phyloP scores from a whole-genome alignment of 2,329 filamentous ascomycete genomes.

The Ophiosphaerella narmari region DNA sequence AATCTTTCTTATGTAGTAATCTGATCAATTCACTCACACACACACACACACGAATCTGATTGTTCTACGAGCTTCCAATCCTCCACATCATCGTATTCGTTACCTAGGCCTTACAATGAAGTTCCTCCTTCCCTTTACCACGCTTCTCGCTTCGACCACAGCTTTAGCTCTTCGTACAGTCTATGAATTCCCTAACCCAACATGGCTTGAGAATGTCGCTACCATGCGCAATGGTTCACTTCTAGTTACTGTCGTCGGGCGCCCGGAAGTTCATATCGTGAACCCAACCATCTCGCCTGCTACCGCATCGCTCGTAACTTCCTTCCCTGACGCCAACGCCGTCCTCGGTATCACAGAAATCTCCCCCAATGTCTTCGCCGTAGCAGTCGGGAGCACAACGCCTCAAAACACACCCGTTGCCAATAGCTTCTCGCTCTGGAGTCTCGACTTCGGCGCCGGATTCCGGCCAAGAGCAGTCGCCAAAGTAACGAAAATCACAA shows the following conservation, averaged over 20 bases:
- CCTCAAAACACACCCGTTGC: constrained; percentile 1
- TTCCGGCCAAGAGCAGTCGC: background rate
- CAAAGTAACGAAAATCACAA: constrained; percentile 17
- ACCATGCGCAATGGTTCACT: constrained; percentile 44
- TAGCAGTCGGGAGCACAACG: constrained; percentile 27
- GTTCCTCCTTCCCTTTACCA: background rate
- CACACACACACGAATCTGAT: too few species aligned
- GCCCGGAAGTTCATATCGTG: constrained; percentile 41
- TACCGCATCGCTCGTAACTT: constrained; percentile 27
- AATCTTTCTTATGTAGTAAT: too few species aligned
- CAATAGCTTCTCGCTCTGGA: constrained; percentile 23
- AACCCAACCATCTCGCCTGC: constrained; percentile 29
- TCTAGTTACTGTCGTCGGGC: constrained; percentile 39
- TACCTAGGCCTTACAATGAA: constrained; percentile 2
- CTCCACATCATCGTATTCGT: too few species aligned
- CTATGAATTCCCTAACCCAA: constrained; percentile 31
- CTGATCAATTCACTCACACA: too few species aligned
- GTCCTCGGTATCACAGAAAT: constrained; percentile 47
- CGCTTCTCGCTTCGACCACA: constrained; percentile 1
- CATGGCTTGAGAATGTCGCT: constrained; percentile 47
- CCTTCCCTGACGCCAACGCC: constrained; percentile 27
- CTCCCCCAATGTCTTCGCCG: constrained; percentile 39
- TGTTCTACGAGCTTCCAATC: too few species aligned
- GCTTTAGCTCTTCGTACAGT: constrained; percentile 14
- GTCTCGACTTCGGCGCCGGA: constrained; percentile 7